Base-by-base conservation (phyloP, 768 basidiomycete genomes). In the Mycena albidolilacea region DNA sequence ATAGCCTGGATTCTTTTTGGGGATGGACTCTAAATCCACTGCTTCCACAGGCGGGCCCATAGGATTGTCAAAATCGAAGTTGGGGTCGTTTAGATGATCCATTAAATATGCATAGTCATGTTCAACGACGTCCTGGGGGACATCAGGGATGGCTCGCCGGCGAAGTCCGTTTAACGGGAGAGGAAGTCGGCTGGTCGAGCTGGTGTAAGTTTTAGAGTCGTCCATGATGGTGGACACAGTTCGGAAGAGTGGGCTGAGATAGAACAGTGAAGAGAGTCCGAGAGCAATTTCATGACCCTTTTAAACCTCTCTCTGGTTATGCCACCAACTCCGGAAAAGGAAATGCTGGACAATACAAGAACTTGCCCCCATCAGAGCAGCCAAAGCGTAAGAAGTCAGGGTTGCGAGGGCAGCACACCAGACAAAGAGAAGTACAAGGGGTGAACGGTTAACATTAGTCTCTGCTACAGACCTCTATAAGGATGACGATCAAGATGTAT, bases 21-120 rank as follows among this genome's bases (percentile, higher is more conserved):
- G 23, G 14, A 65, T 17, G 6, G 65, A 14, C 15, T 64, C 69
- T 46, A 69, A 43, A 19, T 59, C n/a, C 1, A 69, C 11, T 1
- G 48, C 43, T 57, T 60, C 63, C 6, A 30, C 23, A 54, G 60
- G 14, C 15, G n/a, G 14, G 66, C 35, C 43, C 10, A n/a, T 54
- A 7, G 80, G 78, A 78, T 81, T 79, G 77, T 81, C 80, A 62
- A 92, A 84, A 79, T 95, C 92, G 65, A 87, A 89, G 83, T 95
- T 95, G 66, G 93, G 94, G 81, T 95, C 94, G 78, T 95, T 95
- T 74, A 95, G 81, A 80, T 95, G 93, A 41, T 90, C 90, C 87
- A 90, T 86, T 77, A 91, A 69, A 72, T 87, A 91, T 76, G 92
- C 58, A 10, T 21, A n/a, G 62, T 92, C 62, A 7, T 10, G 30